Conservation (phyloP, 306 rosid species). For the Benincasa hispida region DNA sequence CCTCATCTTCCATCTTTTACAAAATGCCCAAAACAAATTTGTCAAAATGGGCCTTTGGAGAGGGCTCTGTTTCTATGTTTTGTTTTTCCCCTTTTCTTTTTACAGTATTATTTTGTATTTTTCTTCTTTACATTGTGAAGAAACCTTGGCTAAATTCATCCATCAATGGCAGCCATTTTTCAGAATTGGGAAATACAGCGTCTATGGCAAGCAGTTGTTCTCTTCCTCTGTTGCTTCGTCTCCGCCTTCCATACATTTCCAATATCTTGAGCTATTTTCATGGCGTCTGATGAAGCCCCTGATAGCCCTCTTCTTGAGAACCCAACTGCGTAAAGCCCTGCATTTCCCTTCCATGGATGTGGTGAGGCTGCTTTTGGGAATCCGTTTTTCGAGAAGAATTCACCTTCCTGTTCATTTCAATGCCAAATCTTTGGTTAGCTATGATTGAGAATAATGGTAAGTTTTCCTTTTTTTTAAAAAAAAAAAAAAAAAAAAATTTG, state of each 20-base stretch:
- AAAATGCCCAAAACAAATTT: conserved; percentile 42
- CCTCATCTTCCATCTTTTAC: conserved; percentile 56
- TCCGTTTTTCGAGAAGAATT: conserved; percentile 71
- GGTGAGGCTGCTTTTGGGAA: conserved; percentile 72
- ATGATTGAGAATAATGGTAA: not conserved
- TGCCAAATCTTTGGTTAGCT: conserved; percentile 7
- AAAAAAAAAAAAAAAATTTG: too few relatives aligned
- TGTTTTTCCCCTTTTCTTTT: not conserved
- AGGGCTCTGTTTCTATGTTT: conserved; percentile 41
- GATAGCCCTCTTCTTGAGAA: conserved; percentile 84
- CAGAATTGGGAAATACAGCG: conserved; percentile 79
- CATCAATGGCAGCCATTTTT: conserved; percentile 8
- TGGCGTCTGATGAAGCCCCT: conserved; percentile 78
- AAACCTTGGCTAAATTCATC: not conserved
- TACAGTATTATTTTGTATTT: conserved; percentile 13
- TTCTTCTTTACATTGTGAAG: not conserved
- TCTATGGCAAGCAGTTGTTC: conserved; percentile 50
- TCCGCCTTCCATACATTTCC: conserved; percentile 65
- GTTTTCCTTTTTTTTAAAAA: not conserved
- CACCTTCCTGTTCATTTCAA: conserved; percentile 48
- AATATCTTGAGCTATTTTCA: conserved; percentile 67
- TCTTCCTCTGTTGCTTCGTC: conserved; percentile 43
- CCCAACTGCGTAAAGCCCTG: conserved; percentile 89
- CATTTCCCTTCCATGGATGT: conserved; percentile 80
- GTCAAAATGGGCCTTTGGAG: conserved; percentile 50